Evolutionary conservation across 257 asterid genomes (phyloP).

Genomic region (Avicennia marina): DNA sequence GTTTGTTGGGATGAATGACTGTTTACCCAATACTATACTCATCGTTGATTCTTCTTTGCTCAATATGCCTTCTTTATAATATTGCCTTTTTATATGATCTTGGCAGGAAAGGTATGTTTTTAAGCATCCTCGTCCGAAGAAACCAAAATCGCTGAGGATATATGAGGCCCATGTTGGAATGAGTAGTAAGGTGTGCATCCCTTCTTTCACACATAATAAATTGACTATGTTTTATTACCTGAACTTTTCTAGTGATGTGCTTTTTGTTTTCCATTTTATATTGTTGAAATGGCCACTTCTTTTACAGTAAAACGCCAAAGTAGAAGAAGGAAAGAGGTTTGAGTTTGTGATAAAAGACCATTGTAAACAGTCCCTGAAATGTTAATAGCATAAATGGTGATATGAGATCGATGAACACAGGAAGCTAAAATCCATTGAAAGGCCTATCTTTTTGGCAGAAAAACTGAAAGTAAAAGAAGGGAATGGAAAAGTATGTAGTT

Average conservation of each 20-base stretch:
- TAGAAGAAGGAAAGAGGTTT: neutral
- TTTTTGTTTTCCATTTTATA: neutral
- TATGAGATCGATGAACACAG: no score
- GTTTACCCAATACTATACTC: neutral
- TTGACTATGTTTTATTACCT: constrained; percentile 16
- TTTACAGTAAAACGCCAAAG: neutral
- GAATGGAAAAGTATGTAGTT: neutral
- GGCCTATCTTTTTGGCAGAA: no score
- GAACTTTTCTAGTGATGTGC: no score
- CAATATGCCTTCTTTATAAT: constrained; percentile 13
- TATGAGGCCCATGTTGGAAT: constrained; percentile 95
- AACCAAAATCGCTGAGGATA: constrained; percentile 85
- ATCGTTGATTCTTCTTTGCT: constrained; percentile 16
- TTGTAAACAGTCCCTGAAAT: no score
- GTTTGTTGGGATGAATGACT: no score
- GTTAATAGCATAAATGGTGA: no score
- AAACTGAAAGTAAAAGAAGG: neutral
- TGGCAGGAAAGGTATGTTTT: constrained; percentile 79
- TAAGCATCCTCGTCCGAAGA: constrained; percentile 83
- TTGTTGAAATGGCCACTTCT: constrained; percentile 1
- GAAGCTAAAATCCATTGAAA: no score
- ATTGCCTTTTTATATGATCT: constrained; percentile 14
- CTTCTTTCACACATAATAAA: constrained; percentile 22
- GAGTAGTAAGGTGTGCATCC: constrained; percentile 90
- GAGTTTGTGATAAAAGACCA: no score